phyloP scores from a whole-genome alignment of 331 rosid genomes.

The Malus hybrid region DNA sequence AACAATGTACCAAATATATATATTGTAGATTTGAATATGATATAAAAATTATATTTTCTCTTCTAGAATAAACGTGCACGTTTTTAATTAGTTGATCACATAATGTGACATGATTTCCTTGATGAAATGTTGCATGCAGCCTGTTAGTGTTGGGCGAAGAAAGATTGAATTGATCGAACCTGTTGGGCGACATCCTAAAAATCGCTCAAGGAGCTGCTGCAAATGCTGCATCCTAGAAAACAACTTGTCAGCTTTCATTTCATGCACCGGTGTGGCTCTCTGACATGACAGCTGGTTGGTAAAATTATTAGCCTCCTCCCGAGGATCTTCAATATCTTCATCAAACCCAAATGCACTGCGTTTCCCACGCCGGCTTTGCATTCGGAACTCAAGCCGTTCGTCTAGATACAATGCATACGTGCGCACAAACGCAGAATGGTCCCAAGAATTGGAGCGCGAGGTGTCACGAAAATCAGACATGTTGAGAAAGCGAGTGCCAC shows the following conservation, averaged over 20 bases:
- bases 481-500: constrained; percentile 84
- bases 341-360: constrained; percentile 38
- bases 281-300: neutral
- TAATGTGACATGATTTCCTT: neutral
- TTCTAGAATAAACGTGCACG: neutral
- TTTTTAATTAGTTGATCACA: neutral
- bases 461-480: constrained; percentile 79
- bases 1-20: neutral
- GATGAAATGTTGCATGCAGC: neutral
- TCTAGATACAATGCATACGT: constrained; percentile 71
- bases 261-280: constrained; percentile 53
- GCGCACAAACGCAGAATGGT: constrained; percentile 71
- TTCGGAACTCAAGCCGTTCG: constrained; percentile 76
- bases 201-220: constrained; percentile 78
- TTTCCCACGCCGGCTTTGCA: constrained; percentile 74
- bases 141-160: neutral
- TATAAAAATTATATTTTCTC: neutral
- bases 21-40: neutral
- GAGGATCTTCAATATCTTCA: constrained; percentile 26
- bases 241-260: constrained; percentile 49
- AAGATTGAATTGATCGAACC: constrained; percentile 28
- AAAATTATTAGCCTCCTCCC: neutral
- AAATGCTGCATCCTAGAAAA: constrained; percentile 73
- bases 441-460: constrained; percentile 50
- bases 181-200: constrained; percentile 92